Percentiles rank a stretch among this genome's conserved stretches.
phyloP scores from a whole-genome alignment of 176 grass and related monocot species.

The Echinochloa phyllopogon region DNA sequence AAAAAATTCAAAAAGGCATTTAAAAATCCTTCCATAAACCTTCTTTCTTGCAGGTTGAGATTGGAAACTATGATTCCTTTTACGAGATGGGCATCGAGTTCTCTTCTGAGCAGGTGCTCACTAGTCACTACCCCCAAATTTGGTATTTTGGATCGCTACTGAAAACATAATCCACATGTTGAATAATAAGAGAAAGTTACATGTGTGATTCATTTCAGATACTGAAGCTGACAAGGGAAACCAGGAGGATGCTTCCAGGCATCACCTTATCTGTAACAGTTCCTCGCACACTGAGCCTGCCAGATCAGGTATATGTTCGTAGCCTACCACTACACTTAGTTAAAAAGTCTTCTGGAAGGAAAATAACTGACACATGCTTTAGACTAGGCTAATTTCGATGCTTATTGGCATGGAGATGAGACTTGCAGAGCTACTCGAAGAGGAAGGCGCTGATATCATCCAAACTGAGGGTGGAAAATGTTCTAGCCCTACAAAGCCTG shows the following conservation, averaged over 20 bases:
- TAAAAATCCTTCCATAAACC: not conserved
- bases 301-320: slow-evolving; percentile 81
- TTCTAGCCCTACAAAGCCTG: slow-evolving; percentile 76
- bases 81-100: slow-evolving; percentile 78
- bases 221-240: slow-evolving; percentile 79
- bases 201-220: slow-evolving; percentile 54
- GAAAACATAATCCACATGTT: not conserved
- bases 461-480: slow-evolving; percentile 95
- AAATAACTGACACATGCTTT: not conserved
- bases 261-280: slow-evolving; percentile 91
- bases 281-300: slow-evolving; percentile 83
- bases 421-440: slow-evolving; percentile 84
- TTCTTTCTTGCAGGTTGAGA: slow-evolving; percentile 72
- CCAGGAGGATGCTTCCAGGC: slow-evolving; percentile 74
- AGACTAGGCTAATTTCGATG: not conserved
- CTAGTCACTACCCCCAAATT: not conserved
- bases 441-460: slow-evolving; percentile 89
- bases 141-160: not conserved
- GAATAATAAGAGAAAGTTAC: not conserved
- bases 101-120: slow-evolving; percentile 68
- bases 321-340: not conserved
- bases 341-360: not conserved
- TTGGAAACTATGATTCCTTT: slow-evolving; percentile 96
- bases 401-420: slow-evolving; percentile 56
- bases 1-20: not conserved